Evolutionary conservation across 176 grass and related monocot genomes (phyloP).

Genomic region (Thinopyrum elongatum): DNA sequence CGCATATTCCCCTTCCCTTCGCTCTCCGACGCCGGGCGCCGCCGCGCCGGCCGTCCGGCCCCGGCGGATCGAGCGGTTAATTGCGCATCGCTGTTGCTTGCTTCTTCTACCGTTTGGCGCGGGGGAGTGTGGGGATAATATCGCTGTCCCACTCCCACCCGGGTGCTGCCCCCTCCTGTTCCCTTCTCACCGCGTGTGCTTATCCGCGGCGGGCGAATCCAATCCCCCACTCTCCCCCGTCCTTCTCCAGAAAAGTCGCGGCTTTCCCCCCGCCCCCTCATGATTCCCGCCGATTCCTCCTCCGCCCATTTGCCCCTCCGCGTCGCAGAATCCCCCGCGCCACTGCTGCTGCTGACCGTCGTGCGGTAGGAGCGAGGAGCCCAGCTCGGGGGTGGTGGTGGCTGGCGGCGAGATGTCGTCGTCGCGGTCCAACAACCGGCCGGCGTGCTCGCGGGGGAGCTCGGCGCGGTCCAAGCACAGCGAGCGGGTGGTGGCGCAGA

Average conservation of each 20-base stretch:
- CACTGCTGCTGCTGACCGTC: neutral
- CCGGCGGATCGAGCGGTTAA: neutral
- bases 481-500: constrained; percentile 72
- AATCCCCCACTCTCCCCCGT: constrained; percentile 12
- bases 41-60: neutral
- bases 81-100: constrained; percentile 8
- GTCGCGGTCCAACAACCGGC: constrained; percentile 61
- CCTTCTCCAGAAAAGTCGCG: neutral
- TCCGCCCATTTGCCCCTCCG: constrained; percentile 13
- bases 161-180: neutral
- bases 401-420: constrained; percentile 59
- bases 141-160: constrained; percentile 32
- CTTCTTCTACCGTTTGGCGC: neutral
- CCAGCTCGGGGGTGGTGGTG: neutral
- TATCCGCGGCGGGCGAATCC: constrained; percentile 49
- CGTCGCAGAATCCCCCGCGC: neutral
- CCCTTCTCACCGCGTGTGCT: constrained; percentile 21
- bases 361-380: neutral
- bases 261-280: constrained; percentile 5
- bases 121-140: constrained; percentile 27
- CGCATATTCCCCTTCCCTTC: too few relatives aligned
- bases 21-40: neutral
- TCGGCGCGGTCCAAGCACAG: constrained; percentile 71
- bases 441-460: constrained; percentile 66
- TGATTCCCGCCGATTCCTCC: constrained; percentile 36